Conservation (phyloP, 805 yeast genomes). For the Nakazawaea anatomiae region DNA sequence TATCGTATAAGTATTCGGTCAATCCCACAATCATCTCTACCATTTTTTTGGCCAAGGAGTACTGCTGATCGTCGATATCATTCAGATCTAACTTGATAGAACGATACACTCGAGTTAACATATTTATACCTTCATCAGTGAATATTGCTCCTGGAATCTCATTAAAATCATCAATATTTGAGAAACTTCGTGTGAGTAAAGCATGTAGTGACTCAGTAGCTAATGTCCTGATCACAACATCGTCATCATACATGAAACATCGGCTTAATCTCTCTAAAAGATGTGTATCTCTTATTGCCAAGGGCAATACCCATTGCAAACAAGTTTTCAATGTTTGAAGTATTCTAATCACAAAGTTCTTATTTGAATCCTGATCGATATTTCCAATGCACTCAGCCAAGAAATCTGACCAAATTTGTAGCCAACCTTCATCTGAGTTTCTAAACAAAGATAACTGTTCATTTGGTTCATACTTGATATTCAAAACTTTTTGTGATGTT, state of each 20-base stretch:
- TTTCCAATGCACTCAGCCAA: conserved; percentile 38
- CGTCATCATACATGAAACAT: conserved; percentile 44
- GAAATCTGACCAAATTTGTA: conserved; percentile 62
- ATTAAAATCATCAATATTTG: conserved; percentile 62
- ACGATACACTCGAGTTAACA: conserved; percentile 59
- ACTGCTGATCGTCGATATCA: conserved; percentile 64
- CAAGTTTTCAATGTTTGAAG: conserved; percentile 84
- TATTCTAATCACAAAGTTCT: conserved; percentile 54
- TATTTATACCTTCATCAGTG: conserved; percentile 62
- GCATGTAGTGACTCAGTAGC: conserved; percentile 91
- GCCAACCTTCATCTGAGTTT: conserved; percentile 80
- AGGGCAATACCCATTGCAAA: conserved; percentile 85
- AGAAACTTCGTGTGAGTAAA: conserved; percentile 74
- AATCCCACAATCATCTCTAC: conserved; percentile 90
- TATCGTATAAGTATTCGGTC: conserved; percentile 61
- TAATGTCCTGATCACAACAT: conserved; percentile 66
- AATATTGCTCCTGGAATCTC: conserved; percentile 77
- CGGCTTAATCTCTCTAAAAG: conserved; percentile 57
- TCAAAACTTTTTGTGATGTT: conserved; percentile 62
- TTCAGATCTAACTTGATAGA: conserved; percentile 58
- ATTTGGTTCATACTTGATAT: conserved; percentile 58
- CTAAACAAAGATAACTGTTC: conserved; percentile 60
- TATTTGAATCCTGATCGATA: conserved; percentile 26
- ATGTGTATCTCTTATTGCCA: conserved; percentile 60
- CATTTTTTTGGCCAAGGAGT: conserved; percentile 79